phyloP scores from a whole-genome alignment of 345 rosid species.

The Microcos paniculata region DNA sequence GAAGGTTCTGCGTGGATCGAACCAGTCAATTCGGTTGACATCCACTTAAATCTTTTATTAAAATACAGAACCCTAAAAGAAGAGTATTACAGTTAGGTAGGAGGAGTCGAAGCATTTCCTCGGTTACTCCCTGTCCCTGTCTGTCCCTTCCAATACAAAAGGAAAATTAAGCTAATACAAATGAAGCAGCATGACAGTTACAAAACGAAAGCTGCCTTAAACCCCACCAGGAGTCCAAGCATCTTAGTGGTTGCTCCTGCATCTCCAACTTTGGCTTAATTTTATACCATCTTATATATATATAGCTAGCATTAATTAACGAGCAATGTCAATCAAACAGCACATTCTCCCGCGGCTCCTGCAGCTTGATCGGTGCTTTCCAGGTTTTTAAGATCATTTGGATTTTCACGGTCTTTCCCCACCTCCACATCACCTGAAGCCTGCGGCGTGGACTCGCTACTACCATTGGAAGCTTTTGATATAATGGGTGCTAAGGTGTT shows the following conservation, averaged over 20 bases:
- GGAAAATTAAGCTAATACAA: no score
- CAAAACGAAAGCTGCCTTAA: not conserved
- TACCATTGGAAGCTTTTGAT: not conserved
- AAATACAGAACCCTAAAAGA: no score
- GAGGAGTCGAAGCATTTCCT: no score
- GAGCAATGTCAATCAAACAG: not conserved
- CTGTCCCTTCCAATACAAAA: no score
- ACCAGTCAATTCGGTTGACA: no score
- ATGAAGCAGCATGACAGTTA: no score
- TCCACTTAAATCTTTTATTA: no score
- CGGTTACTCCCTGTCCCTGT: no score
- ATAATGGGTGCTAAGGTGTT: not conserved
- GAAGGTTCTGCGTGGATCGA: no score
- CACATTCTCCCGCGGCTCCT: not conserved
- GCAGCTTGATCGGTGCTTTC: not conserved
- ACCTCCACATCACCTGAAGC: not conserved
- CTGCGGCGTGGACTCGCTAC: not conserved
- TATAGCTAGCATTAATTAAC: not conserved
- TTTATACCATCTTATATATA: not conserved
- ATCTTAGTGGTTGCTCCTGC: not conserved
- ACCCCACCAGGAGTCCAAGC: not conserved
- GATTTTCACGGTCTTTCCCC: constrained; percentile 1
- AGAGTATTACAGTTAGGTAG: no score
- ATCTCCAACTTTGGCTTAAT: not conserved
- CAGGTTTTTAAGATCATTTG: not conserved